Conservation (phyloP, 2,329 filamentous ascomycete genomes). For the Hypoxylon sp. region DNA sequence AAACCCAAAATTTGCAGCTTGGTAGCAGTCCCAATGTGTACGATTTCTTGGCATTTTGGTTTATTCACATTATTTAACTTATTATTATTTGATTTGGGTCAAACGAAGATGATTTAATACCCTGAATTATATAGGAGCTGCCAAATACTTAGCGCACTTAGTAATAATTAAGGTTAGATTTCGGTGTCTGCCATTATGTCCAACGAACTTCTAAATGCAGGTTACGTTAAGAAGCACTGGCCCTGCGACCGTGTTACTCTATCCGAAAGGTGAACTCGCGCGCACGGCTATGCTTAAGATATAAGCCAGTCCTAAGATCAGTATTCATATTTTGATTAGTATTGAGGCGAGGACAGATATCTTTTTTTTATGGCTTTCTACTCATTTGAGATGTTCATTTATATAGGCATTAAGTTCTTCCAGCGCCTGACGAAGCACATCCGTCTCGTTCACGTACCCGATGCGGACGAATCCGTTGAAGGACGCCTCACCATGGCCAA, state of each 20-base stretch:
- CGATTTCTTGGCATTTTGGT: conserved; percentile 13
- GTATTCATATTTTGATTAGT: neutral
- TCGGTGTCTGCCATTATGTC: too few species aligned
- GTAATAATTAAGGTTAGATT: too few species aligned
- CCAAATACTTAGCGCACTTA: too few species aligned
- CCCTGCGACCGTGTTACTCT: too few species aligned
- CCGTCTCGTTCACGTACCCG: conserved; percentile 80
- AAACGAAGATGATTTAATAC: too few species aligned
- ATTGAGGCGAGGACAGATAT: neutral
- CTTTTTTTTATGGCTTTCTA: neutral
- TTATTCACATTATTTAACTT: neutral
- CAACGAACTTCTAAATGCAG: too few species aligned
- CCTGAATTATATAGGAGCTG: too few species aligned
- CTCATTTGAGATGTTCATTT: conserved; percentile 49
- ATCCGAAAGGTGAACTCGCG: too few species aligned
- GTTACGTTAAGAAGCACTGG: too few species aligned
- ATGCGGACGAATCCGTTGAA: conserved; percentile 83
- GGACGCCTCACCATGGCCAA: conserved; percentile 65
- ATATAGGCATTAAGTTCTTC: conserved; percentile 63
- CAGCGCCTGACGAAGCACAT: conserved; percentile 76
- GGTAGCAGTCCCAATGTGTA: neutral
- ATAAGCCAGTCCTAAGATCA: too few species aligned
- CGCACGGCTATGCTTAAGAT: too few species aligned
- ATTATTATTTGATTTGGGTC: neutral
- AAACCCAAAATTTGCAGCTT: conserved; percentile 13